Percentiles rank a stretch among this genome's conserved stretches.
These are phyloP conservation scores for Coemansia sp. DNA, from an alignment of 371 early-diverging fungal genomes.

Conservation along the genomic window DNA sequence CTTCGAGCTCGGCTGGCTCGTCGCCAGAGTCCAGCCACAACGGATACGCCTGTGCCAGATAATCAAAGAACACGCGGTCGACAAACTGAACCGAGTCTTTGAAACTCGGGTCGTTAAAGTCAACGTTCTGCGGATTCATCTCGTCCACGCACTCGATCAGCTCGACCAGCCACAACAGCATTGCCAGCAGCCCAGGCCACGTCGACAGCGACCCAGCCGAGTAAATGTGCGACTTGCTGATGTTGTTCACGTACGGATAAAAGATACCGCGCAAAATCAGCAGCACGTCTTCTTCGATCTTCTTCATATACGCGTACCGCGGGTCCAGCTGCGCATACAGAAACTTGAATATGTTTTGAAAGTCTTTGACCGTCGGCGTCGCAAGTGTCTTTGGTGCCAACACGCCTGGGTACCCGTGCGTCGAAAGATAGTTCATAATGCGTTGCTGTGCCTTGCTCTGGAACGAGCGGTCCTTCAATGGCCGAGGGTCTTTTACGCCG, in stretches of 20 bases:
- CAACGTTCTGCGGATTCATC: constrained; percentile 47
- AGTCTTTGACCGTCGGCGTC: constrained; percentile 80
- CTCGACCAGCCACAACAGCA: constrained; percentile 90
- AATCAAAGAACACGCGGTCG: constrained; percentile 68
- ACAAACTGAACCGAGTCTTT: constrained; percentile 55
- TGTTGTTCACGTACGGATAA: constrained; percentile 90
- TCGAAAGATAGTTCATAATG: constrained; percentile 70
- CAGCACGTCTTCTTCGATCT: constrained; percentile 87
- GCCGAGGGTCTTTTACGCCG: constrained; percentile 63
- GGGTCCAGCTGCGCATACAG: constrained; percentile 81
- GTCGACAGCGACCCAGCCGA: constrained; percentile 83
- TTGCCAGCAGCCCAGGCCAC: constrained; percentile 87
- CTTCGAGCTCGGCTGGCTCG: constrained; percentile 59
- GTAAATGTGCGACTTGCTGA: constrained; percentile 78
- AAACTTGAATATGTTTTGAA: constrained; percentile 87
- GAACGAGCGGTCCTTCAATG: constrained; percentile 67
- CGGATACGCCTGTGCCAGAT: constrained; percentile 56
- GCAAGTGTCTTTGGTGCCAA: constrained; percentile 63
- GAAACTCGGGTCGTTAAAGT: constrained; percentile 38
- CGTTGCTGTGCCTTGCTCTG: constrained; percentile 61
- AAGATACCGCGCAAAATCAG: constrained; percentile 69
- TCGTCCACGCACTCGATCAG: constrained; percentile 61
- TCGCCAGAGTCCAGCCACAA: constrained; percentile 62
- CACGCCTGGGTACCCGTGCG: constrained; percentile 69
- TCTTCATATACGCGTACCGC: constrained; percentile 60